These are phyloP conservation scores for Polychytrium aggregatum DNA, from an alignment of 192 early-diverging fungal genomes.

Conservation along the genomic window DNA sequence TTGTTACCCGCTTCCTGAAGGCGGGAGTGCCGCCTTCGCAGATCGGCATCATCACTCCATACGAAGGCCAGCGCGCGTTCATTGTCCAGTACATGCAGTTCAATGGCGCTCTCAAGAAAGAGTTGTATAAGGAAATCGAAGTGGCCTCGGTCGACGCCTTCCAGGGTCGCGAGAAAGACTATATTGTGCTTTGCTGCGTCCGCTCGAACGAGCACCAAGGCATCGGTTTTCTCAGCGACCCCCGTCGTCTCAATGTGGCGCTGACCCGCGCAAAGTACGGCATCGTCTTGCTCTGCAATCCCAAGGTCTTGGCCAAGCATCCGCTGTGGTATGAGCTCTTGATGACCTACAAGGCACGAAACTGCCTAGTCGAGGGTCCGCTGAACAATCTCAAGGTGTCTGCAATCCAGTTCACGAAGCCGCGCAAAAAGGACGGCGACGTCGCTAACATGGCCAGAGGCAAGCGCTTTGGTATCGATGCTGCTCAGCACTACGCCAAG, in stretches of 20 bases:
- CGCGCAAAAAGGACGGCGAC: constrained; percentile 6
- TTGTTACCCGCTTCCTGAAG: constrained; percentile 90
- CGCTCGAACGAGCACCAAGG: constrained; percentile 96
- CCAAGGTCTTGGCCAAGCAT: constrained; percentile 86
- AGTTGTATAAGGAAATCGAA: constrained; percentile 97
- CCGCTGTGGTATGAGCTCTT: constrained; percentile 95
- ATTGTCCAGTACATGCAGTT: constrained; percentile 94
- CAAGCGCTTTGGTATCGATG: constrained; percentile 18
- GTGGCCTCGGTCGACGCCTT: constrained; percentile 98
- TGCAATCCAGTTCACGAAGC: constrained; percentile 71
- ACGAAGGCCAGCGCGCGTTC: constrained; percentile 96
- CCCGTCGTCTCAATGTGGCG: constrained; percentile 79
- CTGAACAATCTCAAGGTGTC: constrained; percentile 77
- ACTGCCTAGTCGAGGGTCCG: constrained; percentile 86
- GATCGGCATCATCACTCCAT: constrained; percentile 97
- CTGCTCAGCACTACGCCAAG: constrained; percentile 18
- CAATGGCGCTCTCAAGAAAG: constrained; percentile 77
- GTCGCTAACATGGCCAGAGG: background rate
- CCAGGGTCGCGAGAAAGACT: constrained; percentile 99
- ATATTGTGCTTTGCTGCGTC: constrained; percentile 96
- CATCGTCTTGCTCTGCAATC: constrained; percentile 87
- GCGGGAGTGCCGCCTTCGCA: constrained; percentile 74
- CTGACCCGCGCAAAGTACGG: constrained; percentile 87
- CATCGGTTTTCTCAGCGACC: constrained; percentile 80
- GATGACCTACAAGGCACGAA: constrained; percentile 80